These are phyloP conservation scores for Nakazawaea ernobii DNA, from an alignment of 805 yeast species.

Conservation along the genomic window DNA sequence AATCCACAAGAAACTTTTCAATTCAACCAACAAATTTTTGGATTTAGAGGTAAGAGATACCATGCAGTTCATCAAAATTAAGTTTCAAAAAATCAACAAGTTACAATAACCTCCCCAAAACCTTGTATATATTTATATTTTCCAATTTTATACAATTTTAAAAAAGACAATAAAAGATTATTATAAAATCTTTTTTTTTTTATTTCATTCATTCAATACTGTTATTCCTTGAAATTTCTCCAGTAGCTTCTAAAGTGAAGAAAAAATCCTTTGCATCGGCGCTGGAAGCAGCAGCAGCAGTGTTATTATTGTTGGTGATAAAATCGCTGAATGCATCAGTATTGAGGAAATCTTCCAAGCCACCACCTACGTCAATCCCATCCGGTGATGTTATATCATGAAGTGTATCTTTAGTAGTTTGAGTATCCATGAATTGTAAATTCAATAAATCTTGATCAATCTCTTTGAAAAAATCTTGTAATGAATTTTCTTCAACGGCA, in stretches of 20 bases:
- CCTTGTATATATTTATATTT: not conserved
- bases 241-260: constrained; percentile 7
- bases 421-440: constrained; percentile 7
- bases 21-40: constrained; percentile 85
- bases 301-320: not conserved
- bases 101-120: not conserved
- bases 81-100: not conserved
- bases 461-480: constrained; percentile 9
- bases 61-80: constrained; percentile 55
- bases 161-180: too few species aligned
- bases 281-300: not conserved
- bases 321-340: not conserved
- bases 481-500: not conserved
- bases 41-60: constrained; percentile 93
- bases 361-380: too few species aligned
- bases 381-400: too few species aligned
- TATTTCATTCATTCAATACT: constrained; percentile 1
- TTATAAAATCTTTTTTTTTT: too few species aligned
- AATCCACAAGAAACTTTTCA: constrained; percentile 93
- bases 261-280: not conserved
- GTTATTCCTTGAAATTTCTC: constrained; percentile 7
- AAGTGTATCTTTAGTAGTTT: not conserved
- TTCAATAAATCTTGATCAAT: constrained; percentile 10
- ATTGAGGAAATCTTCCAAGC: not conserved
- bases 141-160: not conserved